Conservation (phyloP, 2,329 filamentous ascomycete genomes). For the Pseudohalonectria lignicola region DNA sequence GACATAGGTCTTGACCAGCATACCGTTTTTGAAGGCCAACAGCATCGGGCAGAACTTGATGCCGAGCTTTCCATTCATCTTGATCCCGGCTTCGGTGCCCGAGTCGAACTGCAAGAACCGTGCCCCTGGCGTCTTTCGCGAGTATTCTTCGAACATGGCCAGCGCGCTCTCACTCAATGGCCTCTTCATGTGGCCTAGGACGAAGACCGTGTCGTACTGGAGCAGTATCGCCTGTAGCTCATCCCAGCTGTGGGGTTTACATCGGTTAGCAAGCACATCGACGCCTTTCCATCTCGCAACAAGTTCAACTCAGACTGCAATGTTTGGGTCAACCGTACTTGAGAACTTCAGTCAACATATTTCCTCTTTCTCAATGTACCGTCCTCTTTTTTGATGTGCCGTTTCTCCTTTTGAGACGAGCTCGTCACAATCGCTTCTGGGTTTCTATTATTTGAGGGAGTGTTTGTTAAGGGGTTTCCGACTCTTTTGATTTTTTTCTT, state of each 20-base stretch:
- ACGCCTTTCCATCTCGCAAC: too few species aligned
- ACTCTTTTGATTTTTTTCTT: too few species aligned
- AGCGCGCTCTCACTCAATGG: not conserved
- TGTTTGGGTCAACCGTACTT: too few species aligned
- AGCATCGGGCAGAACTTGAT: not conserved
- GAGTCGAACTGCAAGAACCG: not conserved
- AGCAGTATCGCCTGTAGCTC: not conserved
- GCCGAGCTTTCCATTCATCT: not conserved
- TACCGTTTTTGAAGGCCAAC: not conserved
- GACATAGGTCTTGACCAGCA: not conserved
- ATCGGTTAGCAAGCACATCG: too few species aligned
- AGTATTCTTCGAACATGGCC: not conserved
- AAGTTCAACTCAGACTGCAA: too few species aligned
- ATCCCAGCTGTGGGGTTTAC: not conserved
- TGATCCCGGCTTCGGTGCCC: not conserved
- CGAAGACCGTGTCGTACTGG: not conserved
- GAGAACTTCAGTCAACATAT: not conserved
- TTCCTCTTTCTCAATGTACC: too few species aligned
- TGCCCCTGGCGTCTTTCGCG: not conserved
- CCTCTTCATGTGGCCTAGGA: not conserved
- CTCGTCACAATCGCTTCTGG: too few species aligned
- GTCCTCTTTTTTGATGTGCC: too few species aligned
- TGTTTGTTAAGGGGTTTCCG: too few species aligned
- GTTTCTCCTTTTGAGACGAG: too few species aligned
- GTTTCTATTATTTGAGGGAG: too few species aligned